Conservation (phyloP, 2,329 filamentous ascomycete species). For the Colletotrichum agaves region DNA sequence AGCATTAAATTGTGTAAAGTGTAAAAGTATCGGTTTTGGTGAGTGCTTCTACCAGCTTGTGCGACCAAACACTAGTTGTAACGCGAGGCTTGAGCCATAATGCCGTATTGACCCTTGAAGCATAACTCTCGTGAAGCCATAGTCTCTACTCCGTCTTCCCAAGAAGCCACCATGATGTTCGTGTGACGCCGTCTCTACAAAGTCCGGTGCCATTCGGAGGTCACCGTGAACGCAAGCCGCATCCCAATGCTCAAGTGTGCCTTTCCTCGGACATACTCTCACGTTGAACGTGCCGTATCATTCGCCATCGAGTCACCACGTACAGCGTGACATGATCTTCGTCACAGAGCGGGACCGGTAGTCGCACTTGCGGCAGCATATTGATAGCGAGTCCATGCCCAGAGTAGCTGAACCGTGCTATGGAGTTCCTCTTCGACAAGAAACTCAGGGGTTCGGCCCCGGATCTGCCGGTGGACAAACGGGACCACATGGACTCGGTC, state of each 20-base stretch:
- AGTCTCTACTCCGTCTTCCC: not conserved
- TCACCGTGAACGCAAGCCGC: no score
- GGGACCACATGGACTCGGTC: not conserved
- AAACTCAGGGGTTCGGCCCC: not conserved
- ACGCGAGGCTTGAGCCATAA: not conserved
- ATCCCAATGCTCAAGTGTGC: not conserved
- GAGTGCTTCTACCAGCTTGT: not conserved
- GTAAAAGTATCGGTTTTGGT: no score
- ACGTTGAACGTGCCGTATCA: conserved; percentile 9
- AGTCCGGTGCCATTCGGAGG: no score
- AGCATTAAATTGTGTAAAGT: not conserved
- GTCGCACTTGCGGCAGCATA: conserved; percentile 20
- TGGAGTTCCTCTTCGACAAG: not conserved
- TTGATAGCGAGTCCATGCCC: not conserved
- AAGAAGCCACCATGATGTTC: not conserved
- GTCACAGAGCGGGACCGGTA: not conserved
- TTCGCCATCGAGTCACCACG: conserved; percentile 2
- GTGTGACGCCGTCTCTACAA: no score
- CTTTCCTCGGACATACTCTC: not conserved
- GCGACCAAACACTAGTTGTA: not conserved
- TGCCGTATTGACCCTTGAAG: not conserved
- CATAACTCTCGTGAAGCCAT: not conserved
- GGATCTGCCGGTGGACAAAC: not conserved
- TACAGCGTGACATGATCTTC: conserved; percentile 21
- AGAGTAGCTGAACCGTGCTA: not conserved